Percentiles rank a stretch among this genome's conserved stretches.
These are phyloP conservation scores for Sanghuangporus sanghuang DNA, from an alignment of 1,284 basidiomycete species.

Conservation along the genomic window DNA sequence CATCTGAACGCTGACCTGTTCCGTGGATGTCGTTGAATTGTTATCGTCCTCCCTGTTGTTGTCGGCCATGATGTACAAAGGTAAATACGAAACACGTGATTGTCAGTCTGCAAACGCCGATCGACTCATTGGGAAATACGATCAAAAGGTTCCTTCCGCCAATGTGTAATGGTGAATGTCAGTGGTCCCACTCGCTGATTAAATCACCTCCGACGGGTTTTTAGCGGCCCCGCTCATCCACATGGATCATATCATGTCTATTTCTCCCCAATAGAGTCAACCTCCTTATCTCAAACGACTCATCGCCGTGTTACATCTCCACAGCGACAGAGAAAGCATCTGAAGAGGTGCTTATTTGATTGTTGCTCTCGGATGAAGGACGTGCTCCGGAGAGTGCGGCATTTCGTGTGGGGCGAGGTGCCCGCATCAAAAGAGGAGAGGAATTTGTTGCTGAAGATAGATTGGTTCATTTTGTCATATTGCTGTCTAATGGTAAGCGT, in stretches of 20 bases:
- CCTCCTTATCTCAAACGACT: neutral
- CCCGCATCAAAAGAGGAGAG: conserved; percentile 38
- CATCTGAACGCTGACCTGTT: neutral
- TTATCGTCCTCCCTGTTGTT: neutral
- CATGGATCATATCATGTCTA: neutral
- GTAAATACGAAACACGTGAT: neutral
- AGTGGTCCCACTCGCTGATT: neutral
- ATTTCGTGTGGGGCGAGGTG: conserved; percentile 31
- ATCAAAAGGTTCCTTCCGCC: neutral
- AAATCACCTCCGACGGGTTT: neutral
- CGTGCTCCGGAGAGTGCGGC: conserved; percentile 10
- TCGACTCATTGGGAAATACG: neutral
- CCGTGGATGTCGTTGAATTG: neutral
- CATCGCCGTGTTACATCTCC: neutral
- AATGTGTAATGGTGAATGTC: too few relatives aligned
- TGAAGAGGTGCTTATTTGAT: neutral
- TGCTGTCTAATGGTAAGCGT: conserved; percentile 64
- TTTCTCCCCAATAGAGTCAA: neutral
- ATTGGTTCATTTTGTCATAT: conserved; percentile 63
- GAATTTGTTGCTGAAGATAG: conserved; percentile 50
- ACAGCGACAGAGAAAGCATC: neutral
- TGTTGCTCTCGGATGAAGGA: neutral
- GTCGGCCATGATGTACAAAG: neutral
- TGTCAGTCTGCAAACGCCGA: neutral
- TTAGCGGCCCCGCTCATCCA: neutral